phyloP scores from a whole-genome alignment of 2,329 filamentous ascomycete species.

The Penicillium glabrum region DNA sequence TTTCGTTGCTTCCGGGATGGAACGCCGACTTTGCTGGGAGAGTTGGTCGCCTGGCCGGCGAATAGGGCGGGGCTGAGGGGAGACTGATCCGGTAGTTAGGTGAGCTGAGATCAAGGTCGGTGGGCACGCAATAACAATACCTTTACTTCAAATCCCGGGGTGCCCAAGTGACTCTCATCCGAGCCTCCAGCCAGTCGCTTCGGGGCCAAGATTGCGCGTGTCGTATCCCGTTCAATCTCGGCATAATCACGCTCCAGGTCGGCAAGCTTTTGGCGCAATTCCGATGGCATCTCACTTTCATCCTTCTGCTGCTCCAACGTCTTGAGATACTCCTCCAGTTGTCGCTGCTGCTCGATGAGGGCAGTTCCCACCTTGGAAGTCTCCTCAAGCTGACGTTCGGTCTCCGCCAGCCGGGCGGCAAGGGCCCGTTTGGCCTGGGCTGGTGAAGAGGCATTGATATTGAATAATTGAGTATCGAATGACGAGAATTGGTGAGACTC shows the following conservation, averaged over 20 bases:
- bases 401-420: slow-evolving; percentile 88
- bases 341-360: slow-evolving; percentile 80
- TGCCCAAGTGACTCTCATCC: slow-evolving; percentile 51
- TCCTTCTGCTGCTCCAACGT: slow-evolving; percentile 78
- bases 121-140: slow-evolving; percentile 29
- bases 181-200: slow-evolving; percentile 73
- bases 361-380: slow-evolving; percentile 85
- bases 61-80: slow-evolving; percentile 75
- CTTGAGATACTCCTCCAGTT: slow-evolving; percentile 75
- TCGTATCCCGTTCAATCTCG: slow-evolving; percentile 85
- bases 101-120: background rate
- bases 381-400: slow-evolving; percentile 86
- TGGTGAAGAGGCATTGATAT: slow-evolving; percentile 77
- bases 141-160: slow-evolving; percentile 48
- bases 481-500: slow-evolving; percentile 70
- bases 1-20: slow-evolving; percentile 88
- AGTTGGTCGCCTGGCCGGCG: slow-evolving; percentile 78
- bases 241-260: slow-evolving; percentile 95
- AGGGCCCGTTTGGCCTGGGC: slow-evolving; percentile 84
- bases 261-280: slow-evolving; percentile 76
- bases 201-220: slow-evolving; percentile 82
- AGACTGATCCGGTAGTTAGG: slow-evolving; percentile 49
- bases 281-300: slow-evolving; percentile 76
- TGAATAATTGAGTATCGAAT: slow-evolving; percentile 79
- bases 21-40: slow-evolving; percentile 84